phyloP scores from a whole-genome alignment of 2,329 filamentous ascomycete genomes.

The Cytospora piceae region DNA sequence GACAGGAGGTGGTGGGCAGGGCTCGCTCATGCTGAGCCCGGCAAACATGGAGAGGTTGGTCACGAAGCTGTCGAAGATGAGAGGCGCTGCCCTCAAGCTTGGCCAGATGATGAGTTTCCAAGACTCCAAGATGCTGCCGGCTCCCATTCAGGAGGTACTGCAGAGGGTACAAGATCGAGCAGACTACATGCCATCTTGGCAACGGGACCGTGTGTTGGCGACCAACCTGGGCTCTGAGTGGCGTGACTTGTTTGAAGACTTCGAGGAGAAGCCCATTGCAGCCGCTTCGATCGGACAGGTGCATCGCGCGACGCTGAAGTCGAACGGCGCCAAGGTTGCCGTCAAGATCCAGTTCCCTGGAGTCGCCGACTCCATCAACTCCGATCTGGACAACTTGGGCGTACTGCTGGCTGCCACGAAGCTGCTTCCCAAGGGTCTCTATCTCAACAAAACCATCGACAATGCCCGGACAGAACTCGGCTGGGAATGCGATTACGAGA shows the following conservation, averaged over 20 bases:
- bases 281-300: constrained; percentile 98
- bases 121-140: constrained; percentile 92
- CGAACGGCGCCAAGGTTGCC: constrained; percentile 76
- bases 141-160: constrained; percentile 83
- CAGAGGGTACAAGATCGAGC: constrained; percentile 95
- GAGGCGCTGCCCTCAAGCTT: constrained; percentile 93
- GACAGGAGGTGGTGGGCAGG: constrained; percentile 68
- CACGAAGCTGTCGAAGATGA: constrained; percentile 90
- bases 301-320: constrained; percentile 79
- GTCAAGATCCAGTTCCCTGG: constrained; percentile 98
- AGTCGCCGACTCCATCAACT: constrained; percentile 93
- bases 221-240: constrained; percentile 82
- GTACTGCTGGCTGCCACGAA: constrained; percentile 89
- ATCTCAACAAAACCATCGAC: constrained; percentile 94
- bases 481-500: constrained; percentile 95
- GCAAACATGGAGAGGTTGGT: constrained; percentile 93
- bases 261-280: constrained; percentile 90
- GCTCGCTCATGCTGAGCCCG: constrained; percentile 85
- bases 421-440: constrained; percentile 87
- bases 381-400: constrained; percentile 90
- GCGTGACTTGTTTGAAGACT: constrained; percentile 80
- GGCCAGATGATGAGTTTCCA: constrained; percentile 99
- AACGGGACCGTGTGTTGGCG: constrained; percentile 81
- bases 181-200: constrained; percentile 96
- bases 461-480: constrained; percentile 90